A percentile compares a stretch with the other conserved stretches of the same genome.
These are phyloP conservation scores for Didymella pomorum DNA, from an alignment of 2,329 filamentous ascomycete species.

Conservation along the genomic window DNA sequence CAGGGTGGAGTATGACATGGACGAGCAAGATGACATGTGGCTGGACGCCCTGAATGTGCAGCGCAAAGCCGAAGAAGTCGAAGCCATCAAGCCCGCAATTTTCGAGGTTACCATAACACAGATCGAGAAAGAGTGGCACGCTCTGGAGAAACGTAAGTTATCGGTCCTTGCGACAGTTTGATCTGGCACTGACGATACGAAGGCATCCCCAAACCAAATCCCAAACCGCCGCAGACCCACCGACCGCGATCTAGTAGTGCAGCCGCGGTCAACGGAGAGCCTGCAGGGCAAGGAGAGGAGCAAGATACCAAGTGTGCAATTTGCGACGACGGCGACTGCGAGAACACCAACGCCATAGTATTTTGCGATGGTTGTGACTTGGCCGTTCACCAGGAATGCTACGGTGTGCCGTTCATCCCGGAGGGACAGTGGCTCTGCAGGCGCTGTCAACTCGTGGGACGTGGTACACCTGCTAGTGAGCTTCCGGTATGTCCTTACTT, in stretches of 20 bases:
- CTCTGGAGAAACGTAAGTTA: constrained; percentile 78
- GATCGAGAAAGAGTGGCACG: constrained; percentile 98
- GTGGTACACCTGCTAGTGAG: constrained; percentile 78
- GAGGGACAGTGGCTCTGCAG: constrained; percentile 98
- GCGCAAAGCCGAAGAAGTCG: constrained; percentile 75
- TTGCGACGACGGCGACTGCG: constrained; percentile 98
- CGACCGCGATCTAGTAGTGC: constrained; percentile 91
- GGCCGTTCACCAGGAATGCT: constrained; percentile 98
- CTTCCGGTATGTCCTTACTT: constrained; percentile 39
- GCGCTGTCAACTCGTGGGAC: constrained; percentile 94
- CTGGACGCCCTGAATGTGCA: constrained; percentile 82
- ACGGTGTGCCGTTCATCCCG: constrained; percentile 97
- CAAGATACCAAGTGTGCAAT: constrained; percentile 97
- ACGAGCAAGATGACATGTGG: constrained; percentile 98
- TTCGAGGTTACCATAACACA: constrained; percentile 99
- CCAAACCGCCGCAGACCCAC: constrained; percentile 94
- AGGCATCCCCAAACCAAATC: constrained; percentile 91
- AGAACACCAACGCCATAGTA: constrained; percentile 98
- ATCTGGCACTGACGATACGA: constrained; percentile 7
- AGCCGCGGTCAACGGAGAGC: constrained; percentile 93
- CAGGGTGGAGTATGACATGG: constrained; percentile 98
- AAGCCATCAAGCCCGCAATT: constrained; percentile 87
- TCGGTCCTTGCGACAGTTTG: constrained; percentile 5
- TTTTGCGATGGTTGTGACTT: constrained; percentile 98
- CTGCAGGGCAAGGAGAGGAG: constrained; percentile 81